Evolutionary conservation across 306 rosid species (phyloP).

Genomic region (Quercus dentata): DNA sequence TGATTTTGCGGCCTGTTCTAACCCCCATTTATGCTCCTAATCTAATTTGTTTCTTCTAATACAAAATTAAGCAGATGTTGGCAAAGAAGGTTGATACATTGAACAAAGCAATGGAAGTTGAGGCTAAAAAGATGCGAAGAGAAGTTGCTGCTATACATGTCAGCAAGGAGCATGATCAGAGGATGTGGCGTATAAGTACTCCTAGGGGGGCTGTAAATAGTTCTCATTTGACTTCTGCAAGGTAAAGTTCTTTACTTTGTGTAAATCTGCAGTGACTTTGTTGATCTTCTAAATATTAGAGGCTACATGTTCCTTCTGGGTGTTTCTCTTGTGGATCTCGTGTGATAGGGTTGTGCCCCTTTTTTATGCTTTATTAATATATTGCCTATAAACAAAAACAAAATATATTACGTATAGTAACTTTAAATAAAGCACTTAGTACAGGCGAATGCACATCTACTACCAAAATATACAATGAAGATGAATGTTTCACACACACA

Average conservation of each 20-base stretch:
- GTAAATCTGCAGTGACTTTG: background rate
- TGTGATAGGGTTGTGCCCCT: no score
- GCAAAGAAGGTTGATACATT: slow-evolving; percentile 86
- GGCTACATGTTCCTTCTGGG: background rate
- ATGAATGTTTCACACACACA: no score
- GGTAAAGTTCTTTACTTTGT: slow-evolving; percentile 34
- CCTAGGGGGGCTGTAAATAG: slow-evolving; percentile 52
- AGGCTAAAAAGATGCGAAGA: slow-evolving; percentile 82
- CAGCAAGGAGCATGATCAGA: slow-evolving; percentile 55
- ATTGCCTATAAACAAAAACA: no score
- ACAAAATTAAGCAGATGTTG: slow-evolving; percentile 53
- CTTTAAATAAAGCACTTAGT: no score
- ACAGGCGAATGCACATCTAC: no score
- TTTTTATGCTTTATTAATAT: no score
- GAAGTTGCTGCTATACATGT: slow-evolving; percentile 72
- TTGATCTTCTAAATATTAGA: background rate
- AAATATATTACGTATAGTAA: no score
- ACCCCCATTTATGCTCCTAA: background rate
- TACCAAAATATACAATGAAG: no score
- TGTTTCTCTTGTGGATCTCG: no score
- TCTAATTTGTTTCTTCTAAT: slow-evolving; percentile 21
- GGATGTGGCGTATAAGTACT: slow-evolving; percentile 50
- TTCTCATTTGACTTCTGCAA: slow-evolving; percentile 50
- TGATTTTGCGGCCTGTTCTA: background rate
- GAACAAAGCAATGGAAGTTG: slow-evolving; percentile 91